Evolutionary conservation across 306 rosid species (phyloP).

Genomic region (Cicer cuneatum): DNA sequence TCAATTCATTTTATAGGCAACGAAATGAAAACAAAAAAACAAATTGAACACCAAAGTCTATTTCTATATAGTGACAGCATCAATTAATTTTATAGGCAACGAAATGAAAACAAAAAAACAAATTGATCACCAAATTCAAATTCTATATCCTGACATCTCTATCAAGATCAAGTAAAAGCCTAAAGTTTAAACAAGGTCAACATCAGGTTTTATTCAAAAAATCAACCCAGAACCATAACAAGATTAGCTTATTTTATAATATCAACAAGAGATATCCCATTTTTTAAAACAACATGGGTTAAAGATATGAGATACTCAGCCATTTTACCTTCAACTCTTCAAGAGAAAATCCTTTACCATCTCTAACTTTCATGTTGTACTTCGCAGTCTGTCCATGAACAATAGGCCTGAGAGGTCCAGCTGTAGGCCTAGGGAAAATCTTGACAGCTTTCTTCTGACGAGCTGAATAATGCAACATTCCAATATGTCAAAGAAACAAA

Average conservation of each 20-base stretch:
- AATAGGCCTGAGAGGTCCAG: constrained; percentile 67
- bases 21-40: background rate
- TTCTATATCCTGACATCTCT: background rate
- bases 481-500: background rate
- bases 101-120: background rate
- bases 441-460: constrained; percentile 74
- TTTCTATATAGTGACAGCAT: background rate
- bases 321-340: constrained; percentile 65
- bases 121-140: background rate
- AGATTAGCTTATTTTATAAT: too few relatives aligned
- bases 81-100: background rate
- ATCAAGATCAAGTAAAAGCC: too few relatives aligned
- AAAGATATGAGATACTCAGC: background rate
- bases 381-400: constrained; percentile 76
- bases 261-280: too few relatives aligned
- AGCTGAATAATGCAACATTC: constrained; percentile 45
- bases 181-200: too few relatives aligned
- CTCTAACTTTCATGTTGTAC: constrained; percentile 72
- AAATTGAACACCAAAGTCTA: background rate
- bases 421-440: constrained; percentile 68
- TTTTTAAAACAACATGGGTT: background rate
- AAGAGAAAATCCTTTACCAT: constrained; percentile 71
- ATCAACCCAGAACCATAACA: too few relatives aligned
- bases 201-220: too few relatives aligned
- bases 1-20: background rate